A percentile compares a stretch with the other conserved stretches of the same genome.
phyloP scores from a whole-genome alignment of 768 basidiomycete species.

The Boletus pseudo-olivaceus region DNA sequence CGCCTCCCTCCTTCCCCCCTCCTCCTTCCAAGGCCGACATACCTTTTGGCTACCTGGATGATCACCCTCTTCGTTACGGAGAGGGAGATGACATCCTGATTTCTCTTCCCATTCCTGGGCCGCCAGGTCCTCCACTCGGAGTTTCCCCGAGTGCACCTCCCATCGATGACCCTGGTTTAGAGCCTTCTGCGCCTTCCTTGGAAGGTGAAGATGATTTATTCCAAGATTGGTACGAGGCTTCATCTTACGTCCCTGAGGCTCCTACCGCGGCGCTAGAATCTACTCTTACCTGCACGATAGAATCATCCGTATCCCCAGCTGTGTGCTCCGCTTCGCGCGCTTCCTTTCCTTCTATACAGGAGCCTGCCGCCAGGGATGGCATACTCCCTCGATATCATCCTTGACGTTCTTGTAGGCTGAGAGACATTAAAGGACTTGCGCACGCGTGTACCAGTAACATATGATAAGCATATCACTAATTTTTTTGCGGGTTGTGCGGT shows the following conservation, averaged over 20 bases:
- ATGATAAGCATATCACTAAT: slow-evolving; percentile 24
- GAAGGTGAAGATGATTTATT: slow-evolving; percentile 23
- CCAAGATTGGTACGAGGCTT: slow-evolving; percentile 21
- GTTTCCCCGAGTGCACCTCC: slow-evolving; percentile 33
- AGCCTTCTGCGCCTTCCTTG: slow-evolving; percentile 47
- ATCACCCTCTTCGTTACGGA: slow-evolving; percentile 37
- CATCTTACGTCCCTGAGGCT: slow-evolving; percentile 1
- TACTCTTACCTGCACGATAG: not conserved
- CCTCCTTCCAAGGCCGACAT: slow-evolving; percentile 42
- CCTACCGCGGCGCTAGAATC: not conserved
- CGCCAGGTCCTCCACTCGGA: slow-evolving; percentile 48
- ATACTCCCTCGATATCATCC: slow-evolving; percentile 30
- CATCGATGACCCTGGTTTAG: slow-evolving; percentile 25
- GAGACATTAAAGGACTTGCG: slow-evolving; percentile 9
- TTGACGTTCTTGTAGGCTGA: slow-evolving; percentile 11
- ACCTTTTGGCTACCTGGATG: slow-evolving; percentile 33
- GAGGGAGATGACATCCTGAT: slow-evolving; percentile 29
- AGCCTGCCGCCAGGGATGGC: slow-evolving; percentile 9
- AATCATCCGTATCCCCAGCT: not conserved
- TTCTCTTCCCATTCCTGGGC: slow-evolving; percentile 35
- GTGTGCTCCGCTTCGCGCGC: not conserved
- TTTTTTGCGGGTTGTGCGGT: not conserved
- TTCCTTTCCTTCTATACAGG: slow-evolving; percentile 5
- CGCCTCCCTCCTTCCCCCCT: slow-evolving; percentile 24
- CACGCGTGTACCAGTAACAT: slow-evolving; percentile 23